phyloP scores from a whole-genome alignment of 2,329 filamentous ascomycete genomes.

The Fusarium lyarnte region DNA sequence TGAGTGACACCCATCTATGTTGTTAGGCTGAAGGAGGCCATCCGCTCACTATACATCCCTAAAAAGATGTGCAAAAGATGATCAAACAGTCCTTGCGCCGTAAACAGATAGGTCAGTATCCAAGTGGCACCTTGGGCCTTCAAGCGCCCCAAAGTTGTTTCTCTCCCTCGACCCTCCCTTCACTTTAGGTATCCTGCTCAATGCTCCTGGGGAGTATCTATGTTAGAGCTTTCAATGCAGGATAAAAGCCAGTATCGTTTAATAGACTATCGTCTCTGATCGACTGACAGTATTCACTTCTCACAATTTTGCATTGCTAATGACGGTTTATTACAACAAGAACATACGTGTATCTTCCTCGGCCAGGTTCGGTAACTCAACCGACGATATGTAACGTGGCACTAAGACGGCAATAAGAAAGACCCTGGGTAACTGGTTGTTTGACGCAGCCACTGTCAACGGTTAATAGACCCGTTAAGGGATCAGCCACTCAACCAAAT shows the following conservation, averaged over 20 bases:
- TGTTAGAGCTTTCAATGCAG: background rate
- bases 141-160: background rate
- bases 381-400: background rate
- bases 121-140: background rate
- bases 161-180: background rate
- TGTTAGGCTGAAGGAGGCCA: background rate
- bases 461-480: background rate
- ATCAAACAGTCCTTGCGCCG: background rate
- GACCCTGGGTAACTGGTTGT: background rate
- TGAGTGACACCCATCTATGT: background rate
- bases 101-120: background rate
- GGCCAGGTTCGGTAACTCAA: background rate
- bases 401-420: background rate
- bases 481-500: constrained; percentile 12
- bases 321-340: background rate
- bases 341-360: background rate
- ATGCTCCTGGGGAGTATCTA: background rate
- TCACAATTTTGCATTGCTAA: background rate
- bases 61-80: background rate
- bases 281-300: background rate
- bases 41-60: background rate
- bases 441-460: background rate
- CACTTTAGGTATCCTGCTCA: no score
- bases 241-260: background rate
- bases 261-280: background rate